A percentile compares a stretch with the other conserved stretches of the same genome.
Conservation (phyloP, 805 yeast genomes). For the Grigorovia transvaalensis region DNA sequence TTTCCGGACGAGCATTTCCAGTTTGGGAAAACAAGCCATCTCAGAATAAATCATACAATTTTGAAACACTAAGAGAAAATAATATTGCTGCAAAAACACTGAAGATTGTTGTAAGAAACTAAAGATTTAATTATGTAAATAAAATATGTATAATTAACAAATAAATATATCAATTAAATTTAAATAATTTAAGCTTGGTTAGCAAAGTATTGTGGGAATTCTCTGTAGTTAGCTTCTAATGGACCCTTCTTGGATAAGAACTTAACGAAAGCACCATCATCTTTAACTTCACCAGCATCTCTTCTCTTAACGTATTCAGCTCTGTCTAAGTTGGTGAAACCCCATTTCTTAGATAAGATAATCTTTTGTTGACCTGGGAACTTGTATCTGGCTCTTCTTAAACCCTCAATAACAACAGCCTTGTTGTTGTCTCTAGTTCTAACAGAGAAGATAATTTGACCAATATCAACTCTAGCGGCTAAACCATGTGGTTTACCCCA, state of each 20-base stretch:
- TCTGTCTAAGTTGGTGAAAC: slow-evolving; percentile 99
- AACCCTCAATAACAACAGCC: slow-evolving; percentile 95
- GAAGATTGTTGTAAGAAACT: background rate
- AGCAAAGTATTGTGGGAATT: slow-evolving; percentile 79
- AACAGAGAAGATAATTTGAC: slow-evolving; percentile 95
- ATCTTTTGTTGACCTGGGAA: slow-evolving; percentile 99
- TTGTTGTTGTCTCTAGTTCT: slow-evolving; percentile 98
- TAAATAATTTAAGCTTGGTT: slow-evolving; percentile 31
- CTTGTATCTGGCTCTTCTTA: slow-evolving; percentile 99
- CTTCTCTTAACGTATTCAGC: slow-evolving; percentile 89
- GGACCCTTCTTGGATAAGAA: slow-evolving; percentile 96
- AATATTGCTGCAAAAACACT: too few relatives aligned
- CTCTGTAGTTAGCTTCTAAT: slow-evolving; percentile 79
- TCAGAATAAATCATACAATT: background rate
- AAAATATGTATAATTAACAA: slow-evolving; percentile 1
- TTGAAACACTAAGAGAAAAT: too few relatives aligned
- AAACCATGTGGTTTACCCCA: slow-evolving; percentile 99
- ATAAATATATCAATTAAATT: background rate
- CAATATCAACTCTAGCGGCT: slow-evolving; percentile 98
- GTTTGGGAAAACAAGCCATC: background rate
- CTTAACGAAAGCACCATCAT: slow-evolving; percentile 99
- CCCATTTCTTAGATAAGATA: slow-evolving; percentile 99
- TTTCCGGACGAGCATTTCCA: background rate
- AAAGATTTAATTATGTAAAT: background rate
- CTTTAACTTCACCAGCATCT: slow-evolving; percentile 96